Evolutionary conservation across 768 basidiomycete genomes (phyloP), one percentile per base, ranked within the genome.

Genomic region (Boletus edulis): DNA sequence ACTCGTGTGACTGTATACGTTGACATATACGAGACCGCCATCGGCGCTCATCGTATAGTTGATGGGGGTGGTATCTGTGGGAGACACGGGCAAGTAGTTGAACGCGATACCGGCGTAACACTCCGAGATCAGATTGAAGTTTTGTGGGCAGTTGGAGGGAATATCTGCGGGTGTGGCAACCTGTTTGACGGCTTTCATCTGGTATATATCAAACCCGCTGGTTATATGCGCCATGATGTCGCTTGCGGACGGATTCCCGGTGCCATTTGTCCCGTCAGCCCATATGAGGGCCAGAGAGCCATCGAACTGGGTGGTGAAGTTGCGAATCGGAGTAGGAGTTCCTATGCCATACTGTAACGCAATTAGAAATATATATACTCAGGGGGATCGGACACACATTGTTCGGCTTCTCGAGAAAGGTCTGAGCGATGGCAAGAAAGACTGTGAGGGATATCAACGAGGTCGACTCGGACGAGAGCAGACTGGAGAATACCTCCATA

Each of bases 1-100:
- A 55, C 86, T 85, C 4, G 72, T 79, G 62, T 89, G 88, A 18
- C 74, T 72, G 20, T 75, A 73, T 0, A 89, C 89, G 60, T 92
- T 80, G 58, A 91, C 81, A 57, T 82, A 80, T 20, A 67, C 60
- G 17, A 91, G 72, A 12, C 89, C 88, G 4, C 73, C 77, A 66
- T 91, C 90, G 0, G 82, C 85, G 35, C 78, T 73, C 51, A 91
- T 79, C 0, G 87, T 91, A 66, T 91, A 92, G 56, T 86, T 83
- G 59, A 88, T 62, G 8, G 78, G 69, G 11, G 55, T 61, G 10
- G 55, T 46, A 34, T 65, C 66, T n/a, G 65, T 62, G 17, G 63
- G 54, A 15, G 72, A 68, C 0, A 70, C 60, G 3, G 86, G 83
- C 31, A 89, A 73, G 44, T 78, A 75, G 58, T 79, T 75, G 68